Evolutionary conservation across 805 yeast species (phyloP).

Genomic region (Myxozyma vanderwaltii): DNA sequence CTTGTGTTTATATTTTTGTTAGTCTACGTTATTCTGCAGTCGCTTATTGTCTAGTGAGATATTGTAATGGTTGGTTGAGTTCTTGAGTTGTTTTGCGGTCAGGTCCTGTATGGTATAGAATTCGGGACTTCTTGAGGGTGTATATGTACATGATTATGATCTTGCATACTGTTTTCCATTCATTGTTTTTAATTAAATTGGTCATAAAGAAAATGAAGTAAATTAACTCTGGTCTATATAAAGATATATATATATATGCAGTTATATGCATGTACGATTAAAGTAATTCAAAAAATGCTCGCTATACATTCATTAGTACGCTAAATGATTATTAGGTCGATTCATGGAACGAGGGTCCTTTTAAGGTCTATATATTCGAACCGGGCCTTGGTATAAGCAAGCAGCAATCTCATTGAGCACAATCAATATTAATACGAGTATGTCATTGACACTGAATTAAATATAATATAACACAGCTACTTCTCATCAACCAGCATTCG

Average conservation of each 20-base stretch:
- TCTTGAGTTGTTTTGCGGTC: background rate
- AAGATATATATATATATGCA: too few relatives aligned
- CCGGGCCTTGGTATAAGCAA: too few relatives aligned
- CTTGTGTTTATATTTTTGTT: slow-evolving; percentile 4
- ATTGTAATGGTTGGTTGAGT: background rate
- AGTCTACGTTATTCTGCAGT: background rate
- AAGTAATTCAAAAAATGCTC: background rate
- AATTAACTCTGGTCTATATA: too few relatives aligned
- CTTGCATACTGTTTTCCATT: slow-evolving; percentile 2
- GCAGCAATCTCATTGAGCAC: too few relatives aligned
- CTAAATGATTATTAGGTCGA: too few relatives aligned
- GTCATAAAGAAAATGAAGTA: background rate
- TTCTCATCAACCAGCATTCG: too few relatives aligned
- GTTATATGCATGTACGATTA: background rate
- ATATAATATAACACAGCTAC: too few relatives aligned
- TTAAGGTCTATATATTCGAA: too few relatives aligned
- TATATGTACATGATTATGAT: slow-evolving; percentile 6
- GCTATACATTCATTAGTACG: background rate
- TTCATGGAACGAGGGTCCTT: too few relatives aligned
- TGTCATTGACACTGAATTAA: too few relatives aligned
- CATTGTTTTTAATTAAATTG: background rate
- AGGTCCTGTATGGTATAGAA: background rate
- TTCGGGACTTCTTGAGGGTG: background rate
- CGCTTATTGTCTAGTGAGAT: background rate
- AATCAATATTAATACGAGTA: too few relatives aligned